These are phyloP conservation scores for Rozella allomycis DNA, from an alignment of 371 early-diverging fungal genomes.

Conservation along the genomic window DNA sequence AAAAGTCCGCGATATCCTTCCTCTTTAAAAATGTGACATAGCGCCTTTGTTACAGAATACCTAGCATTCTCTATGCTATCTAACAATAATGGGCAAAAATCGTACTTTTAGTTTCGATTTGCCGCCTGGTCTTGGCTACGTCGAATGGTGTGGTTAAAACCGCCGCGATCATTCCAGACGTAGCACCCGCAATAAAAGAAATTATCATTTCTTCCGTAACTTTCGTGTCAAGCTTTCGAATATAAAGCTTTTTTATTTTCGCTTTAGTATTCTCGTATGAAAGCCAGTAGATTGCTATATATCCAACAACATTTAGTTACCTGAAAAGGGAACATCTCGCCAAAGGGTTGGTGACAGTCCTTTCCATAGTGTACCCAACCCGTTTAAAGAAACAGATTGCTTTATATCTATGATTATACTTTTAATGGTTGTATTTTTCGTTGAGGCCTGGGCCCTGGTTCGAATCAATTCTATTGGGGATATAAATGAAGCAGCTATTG, in stretches of 20 bases:
- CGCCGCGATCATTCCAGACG: conserved; percentile 43
- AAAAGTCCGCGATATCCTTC: conserved; percentile 58
- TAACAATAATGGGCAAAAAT: not conserved
- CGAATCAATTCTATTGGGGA: conserved; percentile 76
- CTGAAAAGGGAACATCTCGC: conserved; percentile 83
- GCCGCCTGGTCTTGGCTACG: conserved; percentile 73
- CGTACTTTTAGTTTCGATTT: conserved; percentile 21
- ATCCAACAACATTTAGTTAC: conserved; percentile 5
- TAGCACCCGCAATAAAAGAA: conserved; percentile 12
- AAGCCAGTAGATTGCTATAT: conserved; percentile 67
- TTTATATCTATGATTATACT: conserved; percentile 17
- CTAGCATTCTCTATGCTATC: too few species aligned
- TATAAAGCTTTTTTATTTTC: not conserved
- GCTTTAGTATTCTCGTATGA: conserved; percentile 49
- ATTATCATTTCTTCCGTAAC: conserved; percentile 12
- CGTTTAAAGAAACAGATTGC: conserved; percentile 34
- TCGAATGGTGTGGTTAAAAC: conserved; percentile 81
- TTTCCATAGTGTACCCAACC: conserved; percentile 48
- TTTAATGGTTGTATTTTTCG: conserved; percentile 6
- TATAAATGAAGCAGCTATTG: conserved; percentile 49
- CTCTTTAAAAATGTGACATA: conserved; percentile 26
- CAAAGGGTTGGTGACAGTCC: conserved; percentile 75
- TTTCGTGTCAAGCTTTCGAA: not conserved
- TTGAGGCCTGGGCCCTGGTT: conserved; percentile 53
- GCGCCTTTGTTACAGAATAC: too few species aligned